Evolutionary conservation across 306 rosid species (phyloP), one percentile per base, ranked within the genome.

Genomic region (Elaeagnus macrophylla): DNA sequence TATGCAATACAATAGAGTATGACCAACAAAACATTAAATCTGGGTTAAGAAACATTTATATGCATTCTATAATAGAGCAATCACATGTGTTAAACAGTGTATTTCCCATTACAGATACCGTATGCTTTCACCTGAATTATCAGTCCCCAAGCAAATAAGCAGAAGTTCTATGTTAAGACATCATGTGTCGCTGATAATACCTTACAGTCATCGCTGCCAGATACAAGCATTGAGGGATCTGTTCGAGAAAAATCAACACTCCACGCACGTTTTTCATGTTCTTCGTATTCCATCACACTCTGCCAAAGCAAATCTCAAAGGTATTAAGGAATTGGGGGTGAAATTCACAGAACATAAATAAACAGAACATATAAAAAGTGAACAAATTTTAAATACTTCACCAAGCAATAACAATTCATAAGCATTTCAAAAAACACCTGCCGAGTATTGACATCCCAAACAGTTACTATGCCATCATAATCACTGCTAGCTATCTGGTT

Each of bases 141-240:
- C 32, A 25, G 32, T 25, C 32, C 32, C 13, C 10, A 54, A 47
- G 37, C 37, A 9, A 39, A 25, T 16, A 52, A 19, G 17, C 52
- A 48, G 1, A 37, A 59, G 36, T 52, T 5, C 35, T 41, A 42
- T 0, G 47, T 35, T 8, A 56, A 35, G 37, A 52, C 19, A 9
- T 35, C 48, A 10, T 8, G 9, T 48, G 45, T 40, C 59, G 62
- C 53, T 70, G 40, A 25, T 55, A 35, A 37, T 79, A 85, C 97
- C 97, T 85, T 90, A 71, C 94, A 86, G 66, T 91, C 97, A 77
- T 86, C 95, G 44, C 97, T 84, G 37, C 97, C 97, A 13, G 95
- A 86, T 40, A 86, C 93, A 61, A 91, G 95, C 96, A 83, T 91
- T 37, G 90, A 75, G 36, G 97, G 97, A 51, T 86, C 96, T 3